Evolutionary conservation across 2,329 filamentous ascomycete genomes (phyloP).

Genomic region (Alternaria tenuissima): DNA sequence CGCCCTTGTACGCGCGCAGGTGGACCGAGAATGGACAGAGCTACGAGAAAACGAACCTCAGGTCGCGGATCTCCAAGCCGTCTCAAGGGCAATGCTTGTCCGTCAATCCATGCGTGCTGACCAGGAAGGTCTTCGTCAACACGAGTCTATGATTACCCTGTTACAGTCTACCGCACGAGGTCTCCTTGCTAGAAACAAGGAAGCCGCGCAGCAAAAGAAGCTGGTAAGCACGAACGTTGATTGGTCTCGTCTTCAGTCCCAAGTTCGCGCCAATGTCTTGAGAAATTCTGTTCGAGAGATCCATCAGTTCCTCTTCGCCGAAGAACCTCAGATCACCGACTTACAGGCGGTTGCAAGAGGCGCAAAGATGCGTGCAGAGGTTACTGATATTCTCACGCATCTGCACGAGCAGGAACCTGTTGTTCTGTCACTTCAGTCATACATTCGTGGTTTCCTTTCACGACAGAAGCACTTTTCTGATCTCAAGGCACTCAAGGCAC

Average conservation of each 20-base stretch:
- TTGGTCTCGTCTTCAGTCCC: slow-evolving; percentile 58
- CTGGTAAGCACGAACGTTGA: slow-evolving; percentile 52
- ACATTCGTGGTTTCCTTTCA: slow-evolving; percentile 58
- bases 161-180: slow-evolving; percentile 73
- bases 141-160: slow-evolving; percentile 55
- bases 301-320: slow-evolving; percentile 43
- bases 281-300: slow-evolving; percentile 41
- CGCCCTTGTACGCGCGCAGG: slow-evolving; percentile 67
- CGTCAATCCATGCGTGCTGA: slow-evolving; percentile 49
- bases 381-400: slow-evolving; percentile 45
- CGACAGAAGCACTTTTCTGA: slow-evolving; percentile 56
- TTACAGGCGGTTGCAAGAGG: slow-evolving; percentile 55
- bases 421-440: slow-evolving; percentile 62
- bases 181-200: slow-evolving; percentile 50
- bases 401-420: slow-evolving; percentile 55
- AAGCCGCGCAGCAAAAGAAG: slow-evolving; percentile 51
- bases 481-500: slow-evolving; percentile 63
- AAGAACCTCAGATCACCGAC: slow-evolving; percentile 42
- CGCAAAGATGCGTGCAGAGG: slow-evolving; percentile 40
- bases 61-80: slow-evolving; percentile 50
- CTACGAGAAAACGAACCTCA: slow-evolving; percentile 60
- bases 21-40: slow-evolving; percentile 53
- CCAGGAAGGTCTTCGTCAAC: slow-evolving; percentile 46
- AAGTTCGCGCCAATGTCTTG: slow-evolving; percentile 52
- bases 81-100: slow-evolving; percentile 52